Evolutionary conservation across 352 stramenopile species (phyloP), one percentile per base, ranked within the genome.

Genomic region (Phytophthora europaea): DNA sequence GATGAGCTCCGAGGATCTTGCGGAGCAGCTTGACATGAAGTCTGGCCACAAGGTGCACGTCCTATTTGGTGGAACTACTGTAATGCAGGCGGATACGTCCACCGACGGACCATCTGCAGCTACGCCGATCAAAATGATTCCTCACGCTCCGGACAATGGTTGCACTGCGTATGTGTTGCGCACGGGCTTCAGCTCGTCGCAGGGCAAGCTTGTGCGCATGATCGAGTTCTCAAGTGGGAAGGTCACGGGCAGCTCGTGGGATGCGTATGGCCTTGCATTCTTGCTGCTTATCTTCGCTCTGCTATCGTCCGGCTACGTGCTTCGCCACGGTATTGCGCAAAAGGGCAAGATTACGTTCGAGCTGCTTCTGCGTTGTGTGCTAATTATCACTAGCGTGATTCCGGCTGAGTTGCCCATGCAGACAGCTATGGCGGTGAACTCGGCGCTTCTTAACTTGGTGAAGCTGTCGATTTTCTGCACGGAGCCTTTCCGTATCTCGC

Each of bases 321-420:
- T 99, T n/a, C 72, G 82, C 34, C 87, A 97, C 56, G 90, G 91
- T 61, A 92, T 97, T 53, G 87, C 76, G 2, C 87, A 97, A 61
- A 95, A 97, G 72, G 84, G 88, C 22, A 97, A 98, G 60, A 98
- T 97, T 73, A 95, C 93, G 53, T 99, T 98, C 68, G 98, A 99
- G 68, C 85, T 99, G 13, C 70, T 99, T 18, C 84, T 99, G 22
- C 97, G 99, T 64, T 99, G 98, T 69, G 96, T 99, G 47, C 96
- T 99, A 40, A 99, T 99, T 67, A 98, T 99, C 69, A 99, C 98
- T 18, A 98, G 90, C 57, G 98, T 99, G 4, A 98, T 99, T 52
- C 98, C 98, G 6, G 98, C 98, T 5, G 98, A 99, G 73, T 84
- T 99, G 34, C 98, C 98, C 3, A 99, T 99, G 97, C 97, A 99